phyloP scores from a whole-genome alignment of 2,329 filamentous ascomycete genomes.

The Zymoseptoria pseudotritici region DNA sequence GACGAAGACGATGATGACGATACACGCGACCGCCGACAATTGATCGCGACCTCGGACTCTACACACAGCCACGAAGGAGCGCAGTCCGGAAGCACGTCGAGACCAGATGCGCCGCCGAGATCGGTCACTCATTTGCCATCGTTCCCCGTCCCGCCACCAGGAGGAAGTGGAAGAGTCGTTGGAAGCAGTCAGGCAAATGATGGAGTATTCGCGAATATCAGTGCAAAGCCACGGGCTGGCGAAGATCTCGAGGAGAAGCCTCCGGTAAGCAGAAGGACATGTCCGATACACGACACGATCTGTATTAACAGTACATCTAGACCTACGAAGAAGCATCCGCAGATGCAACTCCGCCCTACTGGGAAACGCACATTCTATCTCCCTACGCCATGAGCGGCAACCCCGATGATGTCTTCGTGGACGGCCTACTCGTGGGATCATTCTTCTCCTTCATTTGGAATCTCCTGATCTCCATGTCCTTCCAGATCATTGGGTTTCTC shows the following conservation, averaged over 20 bases:
- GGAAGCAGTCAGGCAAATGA: slow-evolving; percentile 70
- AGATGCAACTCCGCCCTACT: slow-evolving; percentile 92
- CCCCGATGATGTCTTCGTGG: slow-evolving; percentile 90
- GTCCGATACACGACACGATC: neutral
- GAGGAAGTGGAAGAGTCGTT: slow-evolving; percentile 48
- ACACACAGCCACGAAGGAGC: slow-evolving; percentile 9
- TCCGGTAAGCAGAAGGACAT: slow-evolving; percentile 49
- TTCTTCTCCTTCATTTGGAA: slow-evolving; percentile 87
- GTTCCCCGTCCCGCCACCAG: slow-evolving; percentile 35
- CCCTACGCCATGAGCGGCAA: slow-evolving; percentile 82
- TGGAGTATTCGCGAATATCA: slow-evolving; percentile 93
- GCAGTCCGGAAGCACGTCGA: slow-evolving; percentile 10
- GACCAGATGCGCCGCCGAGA: slow-evolving; percentile 36
- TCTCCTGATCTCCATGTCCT: slow-evolving; percentile 93
- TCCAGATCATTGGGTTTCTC: slow-evolving; percentile 93
- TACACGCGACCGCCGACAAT: slow-evolving; percentile 72
- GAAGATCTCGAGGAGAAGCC: slow-evolving; percentile 84
- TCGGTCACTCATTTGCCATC: slow-evolving; percentile 49
- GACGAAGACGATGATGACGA: slow-evolving; percentile 65
- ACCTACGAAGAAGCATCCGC: slow-evolving; percentile 97
- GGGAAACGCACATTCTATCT: slow-evolving; percentile 96
- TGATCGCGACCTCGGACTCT: slow-evolving; percentile 47
- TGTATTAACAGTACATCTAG: slow-evolving; percentile 38
- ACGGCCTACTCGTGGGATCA: slow-evolving; percentile 86
- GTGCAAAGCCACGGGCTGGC: slow-evolving; percentile 76